A percentile compares a stretch with the other conserved stretches of the same genome.
Evolutionary conservation across 2,329 filamentous ascomycete genomes (phyloP).

Genomic region (Atkinsonella hypoxylon): DNA sequence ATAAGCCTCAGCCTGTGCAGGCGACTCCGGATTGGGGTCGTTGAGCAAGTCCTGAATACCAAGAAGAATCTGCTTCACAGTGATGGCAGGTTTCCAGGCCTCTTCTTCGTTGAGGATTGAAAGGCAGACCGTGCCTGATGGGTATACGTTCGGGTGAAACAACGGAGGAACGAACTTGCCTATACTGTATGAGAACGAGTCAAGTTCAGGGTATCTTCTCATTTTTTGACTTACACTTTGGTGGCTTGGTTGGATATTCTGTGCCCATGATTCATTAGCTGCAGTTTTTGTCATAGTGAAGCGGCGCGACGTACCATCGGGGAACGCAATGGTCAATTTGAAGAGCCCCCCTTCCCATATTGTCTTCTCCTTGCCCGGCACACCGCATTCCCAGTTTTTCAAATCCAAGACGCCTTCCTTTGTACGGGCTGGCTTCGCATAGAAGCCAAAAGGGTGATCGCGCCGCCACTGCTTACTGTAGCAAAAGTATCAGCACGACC

Average conservation of each 20-base stretch:
- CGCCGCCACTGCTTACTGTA: constrained; percentile 87
- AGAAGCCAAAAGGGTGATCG: constrained; percentile 97
- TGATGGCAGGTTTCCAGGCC: constrained; percentile 96
- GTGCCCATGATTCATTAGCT: not conserved
- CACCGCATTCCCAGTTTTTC: constrained; percentile 92
- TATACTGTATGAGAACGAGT: constrained; percentile 22
- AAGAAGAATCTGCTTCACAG: constrained; percentile 92
- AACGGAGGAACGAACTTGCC: constrained; percentile 94
- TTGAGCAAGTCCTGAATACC: constrained; percentile 93
- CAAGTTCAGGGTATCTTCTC: no score
- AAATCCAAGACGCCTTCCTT: constrained; percentile 74
- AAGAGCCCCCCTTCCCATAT: constrained; percentile 97
- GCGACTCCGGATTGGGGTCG: constrained; percentile 93
- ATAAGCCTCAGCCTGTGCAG: constrained; percentile 93
- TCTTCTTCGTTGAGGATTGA: constrained; percentile 98
- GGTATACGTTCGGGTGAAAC: constrained; percentile 98
- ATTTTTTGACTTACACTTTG: constrained; percentile 66
- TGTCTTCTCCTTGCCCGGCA: constrained; percentile 92
- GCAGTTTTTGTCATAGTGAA: not conserved
- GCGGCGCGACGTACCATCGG: constrained; percentile 57
- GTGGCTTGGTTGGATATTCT: constrained; percentile 98
- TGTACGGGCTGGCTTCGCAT: constrained; percentile 75
- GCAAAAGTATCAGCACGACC: constrained; percentile 12
- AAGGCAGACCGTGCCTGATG: constrained; percentile 91
- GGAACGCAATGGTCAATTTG: constrained; percentile 86